These are phyloP conservation scores for Phaeosphaeria sp. DNA, from an alignment of 2,329 filamentous ascomycete genomes.

Conservation along the genomic window DNA sequence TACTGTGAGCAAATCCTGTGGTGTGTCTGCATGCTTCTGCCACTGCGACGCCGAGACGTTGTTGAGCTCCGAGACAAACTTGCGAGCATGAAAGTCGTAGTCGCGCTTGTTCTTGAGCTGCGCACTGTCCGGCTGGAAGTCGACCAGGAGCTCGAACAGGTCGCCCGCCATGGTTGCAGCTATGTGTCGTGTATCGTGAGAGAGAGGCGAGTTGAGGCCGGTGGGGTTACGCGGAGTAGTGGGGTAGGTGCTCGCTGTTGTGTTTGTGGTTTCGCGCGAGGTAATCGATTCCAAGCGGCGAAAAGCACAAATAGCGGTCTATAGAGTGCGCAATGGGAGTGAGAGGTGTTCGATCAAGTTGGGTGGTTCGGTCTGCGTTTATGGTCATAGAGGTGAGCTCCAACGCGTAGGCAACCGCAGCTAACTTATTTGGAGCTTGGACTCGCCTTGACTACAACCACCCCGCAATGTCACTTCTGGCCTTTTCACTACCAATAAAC, in stretches of 20 bases:
- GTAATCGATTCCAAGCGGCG: neutral
- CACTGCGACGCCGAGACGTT: slow-evolving; percentile 42
- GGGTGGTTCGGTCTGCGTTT: neutral
- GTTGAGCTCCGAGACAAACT: slow-evolving; percentile 44
- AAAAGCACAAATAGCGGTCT: neutral
- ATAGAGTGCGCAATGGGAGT: neutral
- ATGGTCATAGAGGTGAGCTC: slow-evolving; percentile 24
- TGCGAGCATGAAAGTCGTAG: slow-evolving; percentile 48
- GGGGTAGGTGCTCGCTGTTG: slow-evolving; percentile 18
- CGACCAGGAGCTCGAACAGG: slow-evolving; percentile 33
- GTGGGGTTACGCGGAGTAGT: slow-evolving; percentile 21
- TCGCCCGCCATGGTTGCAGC: slow-evolving; percentile 37
- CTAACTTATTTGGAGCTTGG: slow-evolving; percentile 18
- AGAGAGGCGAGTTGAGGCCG: slow-evolving; percentile 8
- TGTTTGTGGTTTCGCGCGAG: neutral
- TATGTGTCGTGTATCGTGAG: slow-evolving; percentile 1
- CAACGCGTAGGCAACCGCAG: slow-evolving; percentile 29
- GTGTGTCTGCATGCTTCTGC: slow-evolving; percentile 46
- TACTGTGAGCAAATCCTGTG: slow-evolving; percentile 51
- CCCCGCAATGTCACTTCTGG: slow-evolving; percentile 8
- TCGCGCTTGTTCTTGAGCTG: slow-evolving; percentile 44
- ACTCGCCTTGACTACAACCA: slow-evolving; percentile 12
- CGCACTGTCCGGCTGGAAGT: slow-evolving; percentile 45
- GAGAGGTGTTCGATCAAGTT: neutral
- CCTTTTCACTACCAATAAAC: neutral